Evolutionary conservation across 1,139 yeast genomes (phyloP).

Genomic region (Saccharomyces hybrid): DNA sequence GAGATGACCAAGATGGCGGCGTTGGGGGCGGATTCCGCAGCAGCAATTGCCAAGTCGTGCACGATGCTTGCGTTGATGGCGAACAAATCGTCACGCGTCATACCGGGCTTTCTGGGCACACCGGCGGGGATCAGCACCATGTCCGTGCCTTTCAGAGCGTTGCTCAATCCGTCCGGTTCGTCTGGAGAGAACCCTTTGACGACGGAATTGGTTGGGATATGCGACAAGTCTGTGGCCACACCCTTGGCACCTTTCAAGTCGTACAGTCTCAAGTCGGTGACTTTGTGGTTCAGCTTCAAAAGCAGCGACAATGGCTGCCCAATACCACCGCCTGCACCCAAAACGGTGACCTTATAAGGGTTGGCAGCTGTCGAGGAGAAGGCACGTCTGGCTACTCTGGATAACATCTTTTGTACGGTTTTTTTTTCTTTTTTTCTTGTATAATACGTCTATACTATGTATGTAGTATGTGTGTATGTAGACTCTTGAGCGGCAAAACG

Average conservation of each 20-base stretch:
- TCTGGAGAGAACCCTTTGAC: slow-evolving; percentile 85
- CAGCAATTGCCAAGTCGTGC: slow-evolving; percentile 82
- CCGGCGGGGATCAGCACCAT: slow-evolving; percentile 96
- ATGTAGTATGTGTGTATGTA: background rate
- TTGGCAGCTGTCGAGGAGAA: slow-evolving; percentile 58
- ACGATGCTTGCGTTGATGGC: slow-evolving; percentile 95
- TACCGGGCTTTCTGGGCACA: slow-evolving; percentile 98
- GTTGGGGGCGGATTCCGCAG: slow-evolving; percentile 79
- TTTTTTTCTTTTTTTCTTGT: background rate
- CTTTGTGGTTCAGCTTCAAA: slow-evolving; percentile 78
- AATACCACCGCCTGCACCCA: slow-evolving; percentile 98
- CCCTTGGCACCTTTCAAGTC: slow-evolving; percentile 95
- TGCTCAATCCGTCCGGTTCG: slow-evolving; percentile 55
- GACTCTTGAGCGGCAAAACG: background rate
- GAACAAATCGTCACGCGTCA: slow-evolving; percentile 97
- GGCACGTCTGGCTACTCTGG: slow-evolving; percentile 46
- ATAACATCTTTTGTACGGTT: slow-evolving; percentile 10
- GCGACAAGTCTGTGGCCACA: slow-evolving; percentile 93
- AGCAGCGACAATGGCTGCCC: slow-evolving; percentile 95
- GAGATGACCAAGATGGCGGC: slow-evolving; percentile 85
- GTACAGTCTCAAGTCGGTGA: slow-evolving; percentile 77
- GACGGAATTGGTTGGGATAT: slow-evolving; percentile 80
- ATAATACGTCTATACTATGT: background rate
- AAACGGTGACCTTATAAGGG: slow-evolving; percentile 78
- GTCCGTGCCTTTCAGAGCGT: slow-evolving; percentile 72